These are phyloP conservation scores for Talaromyces borbonicus DNA, from an alignment of 495 filamentous ascomycete species.

Conservation along the genomic window DNA sequence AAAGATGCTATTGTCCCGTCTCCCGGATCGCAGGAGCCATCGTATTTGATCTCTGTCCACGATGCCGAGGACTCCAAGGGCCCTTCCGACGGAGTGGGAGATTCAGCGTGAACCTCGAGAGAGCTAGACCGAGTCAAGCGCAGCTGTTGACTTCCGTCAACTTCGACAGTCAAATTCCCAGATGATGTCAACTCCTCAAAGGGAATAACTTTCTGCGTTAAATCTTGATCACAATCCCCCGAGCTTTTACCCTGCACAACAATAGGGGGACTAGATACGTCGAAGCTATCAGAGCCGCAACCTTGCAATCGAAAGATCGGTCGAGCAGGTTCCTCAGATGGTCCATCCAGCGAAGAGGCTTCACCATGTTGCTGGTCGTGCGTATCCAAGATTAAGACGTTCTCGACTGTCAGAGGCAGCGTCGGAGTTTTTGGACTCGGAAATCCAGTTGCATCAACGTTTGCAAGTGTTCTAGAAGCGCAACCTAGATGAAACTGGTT, in stretches of 20 bases:
- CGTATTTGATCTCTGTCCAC: neutral
- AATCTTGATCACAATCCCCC: neutral
- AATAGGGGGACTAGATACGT: too few relatives aligned
- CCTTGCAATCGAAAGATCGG: neutral
- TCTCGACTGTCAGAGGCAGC: neutral
- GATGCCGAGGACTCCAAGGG: neutral
- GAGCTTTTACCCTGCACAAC: neutral
- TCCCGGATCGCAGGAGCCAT: neutral
- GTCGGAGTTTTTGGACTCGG: neutral
- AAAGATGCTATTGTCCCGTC: neutral
- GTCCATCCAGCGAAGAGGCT: neutral
- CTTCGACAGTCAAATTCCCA: neutral
- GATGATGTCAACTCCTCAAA: neutral
- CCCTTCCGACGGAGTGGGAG: neutral
- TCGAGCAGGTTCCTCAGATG: neutral
- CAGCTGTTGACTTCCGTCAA: neutral
- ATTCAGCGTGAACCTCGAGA: slow-evolving; percentile 5
- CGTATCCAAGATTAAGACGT: neutral
- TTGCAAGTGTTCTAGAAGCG: too few relatives aligned
- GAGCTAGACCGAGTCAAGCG: slow-evolving; percentile 1
- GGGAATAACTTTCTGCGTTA: neutral
- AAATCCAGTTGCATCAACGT: neutral
- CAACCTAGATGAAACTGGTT: neutral
- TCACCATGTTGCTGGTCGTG: neutral
- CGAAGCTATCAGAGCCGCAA: neutral